Conservation (phyloP, 306 rosid species). For the Pueraria montana region DNA sequence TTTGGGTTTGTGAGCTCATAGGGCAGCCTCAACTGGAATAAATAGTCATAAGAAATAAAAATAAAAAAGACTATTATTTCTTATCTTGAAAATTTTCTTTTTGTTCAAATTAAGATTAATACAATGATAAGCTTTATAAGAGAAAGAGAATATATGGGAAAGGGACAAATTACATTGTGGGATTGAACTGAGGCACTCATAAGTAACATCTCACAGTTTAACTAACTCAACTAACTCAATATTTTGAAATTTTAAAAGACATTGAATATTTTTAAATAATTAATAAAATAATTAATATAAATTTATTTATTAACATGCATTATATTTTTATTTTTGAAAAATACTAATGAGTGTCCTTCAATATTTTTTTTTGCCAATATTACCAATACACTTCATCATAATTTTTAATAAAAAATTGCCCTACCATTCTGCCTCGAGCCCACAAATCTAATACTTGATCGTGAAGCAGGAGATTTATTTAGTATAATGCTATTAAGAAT, state of each 20-base stretch:
- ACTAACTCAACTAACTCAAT: background rate
- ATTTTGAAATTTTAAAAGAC: background rate
- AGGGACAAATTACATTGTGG: background rate
- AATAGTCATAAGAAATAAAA: too few species aligned
- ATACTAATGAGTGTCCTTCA: background rate
- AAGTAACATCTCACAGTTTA: background rate
- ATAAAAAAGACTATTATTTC: too few species aligned
- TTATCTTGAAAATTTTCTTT: background rate
- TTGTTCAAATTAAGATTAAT: background rate
- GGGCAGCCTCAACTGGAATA: too few species aligned
- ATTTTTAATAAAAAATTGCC: background rate
- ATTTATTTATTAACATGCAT: background rate
- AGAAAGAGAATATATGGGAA: background rate
- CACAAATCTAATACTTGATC: constrained; percentile 13
- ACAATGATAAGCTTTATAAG: background rate
- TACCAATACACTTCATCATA: too few species aligned
- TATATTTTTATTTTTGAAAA: background rate
- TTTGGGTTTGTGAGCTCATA: too few species aligned
- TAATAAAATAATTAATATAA: too few species aligned
- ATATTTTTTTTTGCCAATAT: too few species aligned
- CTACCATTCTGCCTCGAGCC: constrained; percentile 40
- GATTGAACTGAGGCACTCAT: background rate
- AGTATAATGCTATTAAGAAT: background rate
- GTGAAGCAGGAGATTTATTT: background rate
- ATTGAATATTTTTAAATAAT: too few species aligned